Conservation (phyloP, 805 yeast species). For the Yarrowia sp. region DNA sequence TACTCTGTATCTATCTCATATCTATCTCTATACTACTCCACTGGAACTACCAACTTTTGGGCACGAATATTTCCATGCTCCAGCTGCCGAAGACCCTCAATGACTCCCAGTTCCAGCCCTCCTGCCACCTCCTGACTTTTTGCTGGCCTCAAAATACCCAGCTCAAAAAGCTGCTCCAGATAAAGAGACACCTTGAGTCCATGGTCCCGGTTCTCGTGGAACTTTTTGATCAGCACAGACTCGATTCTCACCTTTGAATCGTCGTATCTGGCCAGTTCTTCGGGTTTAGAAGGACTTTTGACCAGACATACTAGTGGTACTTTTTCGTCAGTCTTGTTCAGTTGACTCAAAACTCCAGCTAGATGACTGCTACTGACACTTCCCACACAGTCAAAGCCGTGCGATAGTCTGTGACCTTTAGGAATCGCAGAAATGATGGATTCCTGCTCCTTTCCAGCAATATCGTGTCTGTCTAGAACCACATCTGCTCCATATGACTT, state of each 20-base stretch:
- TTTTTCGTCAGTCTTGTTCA: neutral
- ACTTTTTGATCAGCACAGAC: conserved; percentile 19
- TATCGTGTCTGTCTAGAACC: conserved; percentile 12
- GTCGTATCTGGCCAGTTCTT: neutral
- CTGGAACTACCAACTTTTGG: neutral
- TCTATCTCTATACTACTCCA: neutral
- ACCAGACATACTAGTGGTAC: conserved; percentile 12
- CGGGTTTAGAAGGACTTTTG: conserved; percentile 12
- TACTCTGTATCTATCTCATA: too few relatives aligned
- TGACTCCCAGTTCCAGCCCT: neutral
- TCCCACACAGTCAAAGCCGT: conserved; percentile 25
- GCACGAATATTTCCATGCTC: conserved; percentile 1
- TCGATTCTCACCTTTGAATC: conserved; percentile 6
- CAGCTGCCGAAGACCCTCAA: conserved; percentile 7
- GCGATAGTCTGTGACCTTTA: neutral
- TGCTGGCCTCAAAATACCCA: neutral
- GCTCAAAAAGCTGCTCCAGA: neutral
- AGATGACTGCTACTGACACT: conserved; percentile 5
- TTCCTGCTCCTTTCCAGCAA: conserved; percentile 9
- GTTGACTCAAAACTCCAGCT: neutral
- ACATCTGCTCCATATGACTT: conserved; percentile 24
- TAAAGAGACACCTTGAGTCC: conserved; percentile 4
- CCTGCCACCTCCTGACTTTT: neutral
- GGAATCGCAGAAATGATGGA: conserved; percentile 1
- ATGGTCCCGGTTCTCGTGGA: conserved; percentile 10